Evolutionary conservation across 2,329 filamentous ascomycete genomes (phyloP).

Genomic region (Metarhizium brunneum): DNA sequence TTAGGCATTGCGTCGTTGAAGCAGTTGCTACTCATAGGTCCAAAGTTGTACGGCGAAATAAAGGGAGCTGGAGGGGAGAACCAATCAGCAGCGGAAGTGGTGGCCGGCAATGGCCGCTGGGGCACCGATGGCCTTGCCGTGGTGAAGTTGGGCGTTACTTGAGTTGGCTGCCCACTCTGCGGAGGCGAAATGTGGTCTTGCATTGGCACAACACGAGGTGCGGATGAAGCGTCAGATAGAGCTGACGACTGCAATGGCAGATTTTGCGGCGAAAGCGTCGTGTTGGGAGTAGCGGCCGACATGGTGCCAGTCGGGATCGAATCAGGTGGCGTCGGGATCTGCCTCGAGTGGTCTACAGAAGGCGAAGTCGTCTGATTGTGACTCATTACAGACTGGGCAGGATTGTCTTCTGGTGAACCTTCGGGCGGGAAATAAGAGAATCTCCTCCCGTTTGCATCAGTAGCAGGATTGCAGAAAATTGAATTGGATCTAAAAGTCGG

Average conservation of each 20-base stretch:
- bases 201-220: constrained; percentile 11
- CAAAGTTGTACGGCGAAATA: constrained; percentile 43
- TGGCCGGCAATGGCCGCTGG: constrained; percentile 34
- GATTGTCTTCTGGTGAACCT: constrained; percentile 24
- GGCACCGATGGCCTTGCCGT: constrained; percentile 27
- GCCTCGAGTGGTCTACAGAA: constrained; percentile 20
- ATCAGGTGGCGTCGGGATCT: constrained; percentile 35
- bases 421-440: constrained; percentile 59
- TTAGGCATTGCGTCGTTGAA: constrained; percentile 29
- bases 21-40: constrained; percentile 29
- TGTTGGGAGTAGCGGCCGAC: constrained; percentile 20
- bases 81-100: constrained; percentile 38
- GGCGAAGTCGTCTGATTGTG: constrained; percentile 19
- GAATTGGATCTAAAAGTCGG: constrained; percentile 57
- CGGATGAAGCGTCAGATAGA: constrained; percentile 20
- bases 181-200: constrained; percentile 24
- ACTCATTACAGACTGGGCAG: constrained; percentile 18
- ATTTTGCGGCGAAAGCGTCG: constrained; percentile 28
- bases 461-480: constrained; percentile 52
- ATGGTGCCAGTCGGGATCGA: constrained; percentile 24
- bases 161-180: constrained; percentile 11
- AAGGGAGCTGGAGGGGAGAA: constrained; percentile 43
- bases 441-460: constrained; percentile 43
- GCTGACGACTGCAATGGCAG: constrained; percentile 20
- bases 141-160: constrained; percentile 12